Percentiles rank a stretch among this genome's conserved stretches.
Evolutionary conservation across 192 early-diverging fungal genomes (phyloP).

Genomic region (Polychytrium aggregatum): DNA sequence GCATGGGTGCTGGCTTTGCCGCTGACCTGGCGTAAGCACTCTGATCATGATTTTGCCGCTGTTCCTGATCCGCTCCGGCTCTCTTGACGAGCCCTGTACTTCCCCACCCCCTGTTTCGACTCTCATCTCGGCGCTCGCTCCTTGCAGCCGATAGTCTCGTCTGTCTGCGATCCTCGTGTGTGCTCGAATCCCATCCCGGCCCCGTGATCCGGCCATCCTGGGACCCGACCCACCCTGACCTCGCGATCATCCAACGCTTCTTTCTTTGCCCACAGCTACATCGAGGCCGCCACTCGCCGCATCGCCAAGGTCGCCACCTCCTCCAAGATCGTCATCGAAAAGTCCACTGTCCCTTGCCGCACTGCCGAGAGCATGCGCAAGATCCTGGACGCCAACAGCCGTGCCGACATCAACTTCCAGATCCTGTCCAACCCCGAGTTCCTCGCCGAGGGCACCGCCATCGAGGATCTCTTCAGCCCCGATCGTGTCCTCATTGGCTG

Average conservation of each 20-base stretch:
- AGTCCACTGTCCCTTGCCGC: constrained; percentile 89
- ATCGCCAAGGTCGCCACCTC: constrained; percentile 71
- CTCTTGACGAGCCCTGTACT: no score
- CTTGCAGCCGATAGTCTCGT: neutral
- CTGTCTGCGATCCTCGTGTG: neutral
- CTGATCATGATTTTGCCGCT: no score
- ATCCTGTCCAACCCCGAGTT: constrained; percentile 94
- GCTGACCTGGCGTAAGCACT: constrained; percentile 67
- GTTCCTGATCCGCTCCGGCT: no score
- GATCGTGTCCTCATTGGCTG: constrained; percentile 87
- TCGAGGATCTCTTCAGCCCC: constrained; percentile 69
- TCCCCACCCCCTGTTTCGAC: neutral
- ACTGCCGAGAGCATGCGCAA: constrained; percentile 75
- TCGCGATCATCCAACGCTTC: constrained; percentile 1
- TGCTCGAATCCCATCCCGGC: no score
- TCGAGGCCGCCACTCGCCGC: constrained; percentile 68
- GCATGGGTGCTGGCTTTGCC: constrained; percentile 68
- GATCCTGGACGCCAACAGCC: constrained; percentile 71
- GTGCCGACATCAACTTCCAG: constrained; percentile 56
- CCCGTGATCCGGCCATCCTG: no score
- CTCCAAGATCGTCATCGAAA: constrained; percentile 87
- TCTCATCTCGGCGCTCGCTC: neutral
- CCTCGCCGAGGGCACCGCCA: constrained; percentile 86
- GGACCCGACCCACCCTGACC: no score
- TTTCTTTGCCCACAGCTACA: constrained; percentile 33